Evolutionary conservation across 75 land plant genomes (phyloP).

Genomic region (Pinus taeda): DNA sequence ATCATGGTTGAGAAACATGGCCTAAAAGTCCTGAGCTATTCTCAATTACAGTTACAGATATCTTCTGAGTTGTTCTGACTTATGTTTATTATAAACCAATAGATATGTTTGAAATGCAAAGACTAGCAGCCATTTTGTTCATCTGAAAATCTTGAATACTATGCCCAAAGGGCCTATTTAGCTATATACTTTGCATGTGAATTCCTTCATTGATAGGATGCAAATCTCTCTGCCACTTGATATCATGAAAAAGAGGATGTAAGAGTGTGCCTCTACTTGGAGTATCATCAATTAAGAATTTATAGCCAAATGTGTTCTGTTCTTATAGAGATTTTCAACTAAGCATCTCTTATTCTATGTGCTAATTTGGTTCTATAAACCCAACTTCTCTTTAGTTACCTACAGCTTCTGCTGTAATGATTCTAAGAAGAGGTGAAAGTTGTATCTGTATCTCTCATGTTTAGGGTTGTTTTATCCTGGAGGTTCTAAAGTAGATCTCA

Average conservation of each 20-base stretch:
- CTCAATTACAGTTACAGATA: too few relatives aligned
- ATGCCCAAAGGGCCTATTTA: not conserved
- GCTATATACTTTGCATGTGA: not conserved
- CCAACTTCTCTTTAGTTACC: too few relatives aligned
- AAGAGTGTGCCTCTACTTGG: not conserved
- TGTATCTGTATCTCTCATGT: not conserved
- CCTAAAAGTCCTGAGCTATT: too few relatives aligned
- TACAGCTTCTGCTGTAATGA: not conserved
- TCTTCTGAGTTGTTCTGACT: not conserved
- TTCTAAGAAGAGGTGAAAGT: not conserved
- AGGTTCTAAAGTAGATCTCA: not conserved
- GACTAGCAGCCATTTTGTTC: not conserved
- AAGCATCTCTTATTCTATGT: not conserved
- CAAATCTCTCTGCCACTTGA: not conserved
- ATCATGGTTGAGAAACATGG: too few relatives aligned
- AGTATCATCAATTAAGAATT: not conserved
- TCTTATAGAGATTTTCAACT: not conserved
- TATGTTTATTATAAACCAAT: not conserved
- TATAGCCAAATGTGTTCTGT: not conserved
- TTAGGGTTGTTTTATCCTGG: not conserved
- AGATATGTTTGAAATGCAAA: conserved; percentile 3
- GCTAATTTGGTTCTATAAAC: not conserved
- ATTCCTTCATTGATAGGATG: not conserved
- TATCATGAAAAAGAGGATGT: not conserved
- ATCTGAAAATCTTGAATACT: not conserved